Base-by-base conservation (phyloP, 192 early-diverging fungal species). In the Coemansia sp. region DNA sequence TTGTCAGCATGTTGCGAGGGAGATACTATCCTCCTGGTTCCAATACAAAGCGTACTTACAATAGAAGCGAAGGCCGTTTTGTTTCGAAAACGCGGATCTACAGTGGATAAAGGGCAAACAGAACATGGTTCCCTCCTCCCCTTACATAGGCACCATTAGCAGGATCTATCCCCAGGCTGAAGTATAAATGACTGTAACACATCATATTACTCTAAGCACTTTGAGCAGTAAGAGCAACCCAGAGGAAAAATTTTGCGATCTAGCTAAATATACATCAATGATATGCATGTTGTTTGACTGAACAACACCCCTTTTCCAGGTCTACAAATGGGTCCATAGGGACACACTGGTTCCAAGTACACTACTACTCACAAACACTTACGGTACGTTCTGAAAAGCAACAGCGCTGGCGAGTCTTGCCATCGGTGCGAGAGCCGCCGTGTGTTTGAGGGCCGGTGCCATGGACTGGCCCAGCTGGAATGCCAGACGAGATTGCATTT, bases 401-500 rank as follows among this genome's bases (percentile, higher is more conserved):
- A 66, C 59, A 11, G 65, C 68, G 20, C 61, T 52, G 0, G 67
- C 41, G 19, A 78, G 65, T 34, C 57, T 67, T 64, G 74, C 60
- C 52, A 61, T 59, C 11, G 50, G 54, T 17, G 50, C 54, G 27
- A 61, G 65, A 25, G 55, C 37, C 28, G 70, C 58, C 20, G 75
- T 59, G 62, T 68, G 75, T 62, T 62, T 68, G 31, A 78, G 45
- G 42, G 66, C 64, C 19, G 75, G 75, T 1, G 69, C 65, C 40
- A 72, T 44, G n/a, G 65, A 25, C 65, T 72, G 69, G 52, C 75
- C 57, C 31, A 78, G 56, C 61, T 68, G 75, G 56, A 72, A 55
- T 25, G 69, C 65, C 28, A 67, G 55, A 34, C 75, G 75, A 27
- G 75, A 72, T 66, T 72, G 75, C 75, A 78, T 78, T 68, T 56